Evolutionary conservation across 495 filamentous ascomycete genomes (phyloP).

Genomic region (Wilcoxina mikolae): DNA sequence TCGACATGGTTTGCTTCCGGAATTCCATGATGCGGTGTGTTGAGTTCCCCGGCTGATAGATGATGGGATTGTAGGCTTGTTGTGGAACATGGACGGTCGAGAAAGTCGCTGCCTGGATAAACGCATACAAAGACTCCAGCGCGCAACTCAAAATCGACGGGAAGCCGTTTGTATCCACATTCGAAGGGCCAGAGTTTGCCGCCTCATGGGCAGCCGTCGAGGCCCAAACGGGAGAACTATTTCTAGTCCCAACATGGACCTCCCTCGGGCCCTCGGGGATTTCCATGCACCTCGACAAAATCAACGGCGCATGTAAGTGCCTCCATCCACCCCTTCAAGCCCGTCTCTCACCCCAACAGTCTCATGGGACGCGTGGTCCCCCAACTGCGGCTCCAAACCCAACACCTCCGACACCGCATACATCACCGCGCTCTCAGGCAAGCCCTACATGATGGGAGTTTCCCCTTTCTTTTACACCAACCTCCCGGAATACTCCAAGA

Average conservation of each 20-base stretch:
- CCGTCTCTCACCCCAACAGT: not conserved
- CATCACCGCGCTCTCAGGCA: conserved; percentile 35
- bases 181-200: conserved; percentile 41
- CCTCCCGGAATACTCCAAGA: conserved; percentile 52
- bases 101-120: conserved; percentile 44
- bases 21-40: too few relatives aligned
- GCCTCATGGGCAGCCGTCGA: conserved; percentile 37
- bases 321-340: too few relatives aligned
- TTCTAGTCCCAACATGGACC: conserved; percentile 40
- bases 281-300: conserved; percentile 20
- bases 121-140: conserved; percentile 36
- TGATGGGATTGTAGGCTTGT: conserved; percentile 32
- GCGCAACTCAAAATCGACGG: conserved; percentile 44
- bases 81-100: conserved; percentile 40
- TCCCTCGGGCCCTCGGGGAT: conserved; percentile 33
- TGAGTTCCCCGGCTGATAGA: not conserved
- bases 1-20: conserved; percentile 36
- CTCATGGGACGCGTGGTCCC: conserved; percentile 59
- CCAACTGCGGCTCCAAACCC: conserved; percentile 40
- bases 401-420: conserved; percentile 42
- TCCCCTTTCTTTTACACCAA: conserved; percentile 66
- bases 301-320: conserved; percentile 36
- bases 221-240: conserved; percentile 27
- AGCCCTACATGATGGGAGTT: conserved; percentile 67
- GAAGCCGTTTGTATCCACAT: conserved; percentile 54